Evolutionary conservation across 2,329 filamentous ascomycete species (phyloP).

Genomic region (Sphaerulina vaccinii): DNA sequence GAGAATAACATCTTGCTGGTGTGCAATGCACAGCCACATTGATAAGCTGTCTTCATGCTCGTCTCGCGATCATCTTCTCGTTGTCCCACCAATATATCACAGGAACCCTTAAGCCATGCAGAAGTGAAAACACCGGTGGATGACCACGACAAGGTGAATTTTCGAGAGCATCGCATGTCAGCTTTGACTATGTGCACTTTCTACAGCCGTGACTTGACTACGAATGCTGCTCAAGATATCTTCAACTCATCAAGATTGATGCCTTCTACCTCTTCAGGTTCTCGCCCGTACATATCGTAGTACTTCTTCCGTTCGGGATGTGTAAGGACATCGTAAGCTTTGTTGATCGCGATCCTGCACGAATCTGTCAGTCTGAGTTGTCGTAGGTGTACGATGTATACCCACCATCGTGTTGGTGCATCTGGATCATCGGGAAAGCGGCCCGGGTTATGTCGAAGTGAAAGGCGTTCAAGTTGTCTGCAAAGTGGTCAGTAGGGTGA

Average conservation of each 20-base stretch:
- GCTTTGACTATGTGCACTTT: no score
- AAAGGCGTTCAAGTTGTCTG: slow-evolving; percentile 21
- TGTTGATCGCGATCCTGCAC: slow-evolving; percentile 22
- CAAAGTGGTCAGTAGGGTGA: slow-evolving; percentile 12
- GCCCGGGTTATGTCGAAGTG: slow-evolving; percentile 25
- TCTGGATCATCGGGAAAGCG: slow-evolving; percentile 27
- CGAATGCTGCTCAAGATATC: slow-evolving; percentile 11
- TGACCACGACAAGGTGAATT: no score
- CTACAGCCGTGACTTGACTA: no score
- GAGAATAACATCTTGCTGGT: no score
- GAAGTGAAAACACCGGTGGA: no score
- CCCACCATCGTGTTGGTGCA: slow-evolving; percentile 27
- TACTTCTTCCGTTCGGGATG: slow-evolving; percentile 24
- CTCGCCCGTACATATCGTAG: slow-evolving; percentile 24
- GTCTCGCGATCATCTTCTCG: no score
- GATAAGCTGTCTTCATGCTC: no score
- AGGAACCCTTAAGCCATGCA: no score
- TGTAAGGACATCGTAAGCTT: slow-evolving; percentile 26
- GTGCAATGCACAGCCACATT: neutral
- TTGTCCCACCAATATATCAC: no score
- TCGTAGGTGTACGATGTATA: neutral
- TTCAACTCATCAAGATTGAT: slow-evolving; percentile 21
- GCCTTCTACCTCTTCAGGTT: slow-evolving; percentile 18
- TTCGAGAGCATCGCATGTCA: no score
- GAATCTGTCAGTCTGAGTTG: neutral